Evolutionary conservation across 352 stramenopile species (phyloP).

Genomic region (Pythium periplocum): DNA sequence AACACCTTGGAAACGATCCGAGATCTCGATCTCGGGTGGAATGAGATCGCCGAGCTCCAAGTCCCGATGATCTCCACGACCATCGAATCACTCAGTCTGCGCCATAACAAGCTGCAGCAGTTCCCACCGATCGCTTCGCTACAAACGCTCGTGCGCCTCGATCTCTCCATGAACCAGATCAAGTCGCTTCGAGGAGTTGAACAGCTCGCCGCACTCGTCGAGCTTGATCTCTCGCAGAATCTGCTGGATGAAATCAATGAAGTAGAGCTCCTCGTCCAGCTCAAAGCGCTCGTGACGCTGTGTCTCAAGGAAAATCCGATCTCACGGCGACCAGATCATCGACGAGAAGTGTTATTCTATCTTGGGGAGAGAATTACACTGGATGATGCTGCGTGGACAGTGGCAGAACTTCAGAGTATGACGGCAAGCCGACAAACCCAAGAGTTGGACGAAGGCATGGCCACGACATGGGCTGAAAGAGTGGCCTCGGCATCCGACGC

Average conservation of each 20-base stretch:
- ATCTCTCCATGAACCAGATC: slow-evolving; percentile 68
- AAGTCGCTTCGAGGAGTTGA: slow-evolving; percentile 49
- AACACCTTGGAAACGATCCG: slow-evolving; percentile 39
- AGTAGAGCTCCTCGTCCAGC: slow-evolving; percentile 38
- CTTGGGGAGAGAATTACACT: slow-evolving; percentile 60
- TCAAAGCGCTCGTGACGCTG: slow-evolving; percentile 39
- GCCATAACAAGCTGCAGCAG: slow-evolving; percentile 51
- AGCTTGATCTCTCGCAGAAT: slow-evolving; percentile 75
- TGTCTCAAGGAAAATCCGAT: slow-evolving; percentile 76
- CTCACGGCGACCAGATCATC: slow-evolving; percentile 61
- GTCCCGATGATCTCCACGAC: slow-evolving; percentile 20
- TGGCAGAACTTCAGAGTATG: slow-evolving; percentile 67
- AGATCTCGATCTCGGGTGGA: slow-evolving; percentile 67
- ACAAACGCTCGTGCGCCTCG: slow-evolving; percentile 34
- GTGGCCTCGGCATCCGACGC: neutral
- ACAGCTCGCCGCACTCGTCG: slow-evolving; percentile 30
- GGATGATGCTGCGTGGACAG: slow-evolving; percentile 55
- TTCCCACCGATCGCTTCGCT: slow-evolving; percentile 46
- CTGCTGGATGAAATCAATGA: slow-evolving; percentile 42
- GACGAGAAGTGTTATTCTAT: slow-evolving; percentile 78
- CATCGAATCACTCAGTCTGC: slow-evolving; percentile 53
- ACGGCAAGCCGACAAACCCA: slow-evolving; percentile 17
- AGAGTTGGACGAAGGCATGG: too few species aligned
- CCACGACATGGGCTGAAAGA: slow-evolving; percentile 14
- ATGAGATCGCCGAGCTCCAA: slow-evolving; percentile 47